A percentile compares a stretch with the other conserved stretches of the same genome.
These are phyloP conservation scores for Stropharia rugosoannulata DNA, from an alignment of 768 basidiomycete species.

Conservation along the genomic window DNA sequence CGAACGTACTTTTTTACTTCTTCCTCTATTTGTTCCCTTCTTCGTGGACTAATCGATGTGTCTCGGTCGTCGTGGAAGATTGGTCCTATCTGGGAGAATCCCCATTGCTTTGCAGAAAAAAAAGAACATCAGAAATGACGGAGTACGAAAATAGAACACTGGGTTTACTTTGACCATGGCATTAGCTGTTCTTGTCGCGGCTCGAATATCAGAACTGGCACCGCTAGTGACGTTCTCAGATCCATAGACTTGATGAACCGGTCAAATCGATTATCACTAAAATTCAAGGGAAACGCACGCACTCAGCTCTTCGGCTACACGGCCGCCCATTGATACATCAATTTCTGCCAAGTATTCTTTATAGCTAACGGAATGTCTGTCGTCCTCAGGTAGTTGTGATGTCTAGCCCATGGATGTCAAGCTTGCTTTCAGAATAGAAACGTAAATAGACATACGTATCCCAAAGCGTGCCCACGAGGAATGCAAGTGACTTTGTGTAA, in stretches of 20 bases:
- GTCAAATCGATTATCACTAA: constrained; percentile 15
- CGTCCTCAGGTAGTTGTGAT: constrained; percentile 73
- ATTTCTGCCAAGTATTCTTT: constrained; percentile 81
- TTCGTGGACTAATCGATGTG: constrained; percentile 67
- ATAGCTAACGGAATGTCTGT: constrained; percentile 67
- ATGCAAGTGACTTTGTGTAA: constrained; percentile 98
- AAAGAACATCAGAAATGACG: constrained; percentile 5
- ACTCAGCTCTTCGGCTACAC: constrained; percentile 93
- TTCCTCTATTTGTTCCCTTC: constrained; percentile 82
- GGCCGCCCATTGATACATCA: constrained; percentile 92
- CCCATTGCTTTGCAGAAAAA: constrained; percentile 55
- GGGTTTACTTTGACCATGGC: constrained; percentile 81
- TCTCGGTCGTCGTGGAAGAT: constrained; percentile 78
- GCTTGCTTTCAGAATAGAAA: constrained; percentile 9
- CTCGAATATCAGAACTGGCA: constrained; percentile 82
- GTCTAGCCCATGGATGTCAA: constrained; percentile 46
- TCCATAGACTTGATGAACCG: constrained; percentile 68
- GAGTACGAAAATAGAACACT: constrained; percentile 20
- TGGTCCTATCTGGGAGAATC: constrained; percentile 83
- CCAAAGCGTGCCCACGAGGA: constrained; percentile 92
- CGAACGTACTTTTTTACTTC: constrained; percentile 76
- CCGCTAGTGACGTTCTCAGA: constrained; percentile 88
- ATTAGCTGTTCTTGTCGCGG: constrained; percentile 77
- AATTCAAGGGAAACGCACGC: constrained; percentile 23
- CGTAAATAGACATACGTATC: constrained; percentile 56